Evolutionary conservation across 345 rosid species (phyloP).

Genomic region (Euphorbia peplus): DNA sequence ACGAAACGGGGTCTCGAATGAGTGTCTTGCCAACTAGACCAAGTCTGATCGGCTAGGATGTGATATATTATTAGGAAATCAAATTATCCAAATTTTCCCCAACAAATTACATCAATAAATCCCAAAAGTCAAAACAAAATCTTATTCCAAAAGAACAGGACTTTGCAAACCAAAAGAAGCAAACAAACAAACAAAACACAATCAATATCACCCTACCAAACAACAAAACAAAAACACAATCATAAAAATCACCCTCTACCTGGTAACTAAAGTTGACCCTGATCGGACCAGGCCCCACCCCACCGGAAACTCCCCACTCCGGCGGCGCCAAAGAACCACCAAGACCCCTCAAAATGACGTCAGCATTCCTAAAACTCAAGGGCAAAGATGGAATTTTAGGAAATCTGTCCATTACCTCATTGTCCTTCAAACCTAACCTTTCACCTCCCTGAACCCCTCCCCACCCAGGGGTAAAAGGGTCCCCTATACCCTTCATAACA

Average conservation of each 20-base stretch:
- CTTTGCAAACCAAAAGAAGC: not conserved
- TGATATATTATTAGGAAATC: too few species aligned
- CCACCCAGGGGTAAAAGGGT: conserved; percentile 94
- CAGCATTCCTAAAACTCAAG: conserved; percentile 63
- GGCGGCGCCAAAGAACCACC: conserved; percentile 52
- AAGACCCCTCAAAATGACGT: conserved; percentile 57
- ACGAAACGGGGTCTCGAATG: too few species aligned
- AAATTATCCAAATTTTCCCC: not conserved
- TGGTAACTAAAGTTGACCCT: conserved; percentile 68
- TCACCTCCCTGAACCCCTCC: conserved; percentile 73
- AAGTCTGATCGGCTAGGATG: too few species aligned
- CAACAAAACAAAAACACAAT: not conserved
- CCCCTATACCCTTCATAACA: conserved; percentile 90
- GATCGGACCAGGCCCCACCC: conserved; percentile 70
- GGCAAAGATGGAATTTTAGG: conserved; percentile 83
- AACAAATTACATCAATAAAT: not conserved
- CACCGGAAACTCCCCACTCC: conserved; percentile 53
- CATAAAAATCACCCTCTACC: conserved; percentile 40
- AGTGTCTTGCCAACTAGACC: too few species aligned
- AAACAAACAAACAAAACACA: too few species aligned
- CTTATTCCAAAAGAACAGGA: not conserved
- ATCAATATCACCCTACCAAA: conserved; percentile 6
- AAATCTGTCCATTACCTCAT: conserved; percentile 50
- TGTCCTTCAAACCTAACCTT: conserved; percentile 52
- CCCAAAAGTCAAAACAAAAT: conserved; percentile 13